Evolutionary conservation across 2,329 filamentous ascomycete genomes (phyloP).

Genomic region (Pestalotiopsis sp.): DNA sequence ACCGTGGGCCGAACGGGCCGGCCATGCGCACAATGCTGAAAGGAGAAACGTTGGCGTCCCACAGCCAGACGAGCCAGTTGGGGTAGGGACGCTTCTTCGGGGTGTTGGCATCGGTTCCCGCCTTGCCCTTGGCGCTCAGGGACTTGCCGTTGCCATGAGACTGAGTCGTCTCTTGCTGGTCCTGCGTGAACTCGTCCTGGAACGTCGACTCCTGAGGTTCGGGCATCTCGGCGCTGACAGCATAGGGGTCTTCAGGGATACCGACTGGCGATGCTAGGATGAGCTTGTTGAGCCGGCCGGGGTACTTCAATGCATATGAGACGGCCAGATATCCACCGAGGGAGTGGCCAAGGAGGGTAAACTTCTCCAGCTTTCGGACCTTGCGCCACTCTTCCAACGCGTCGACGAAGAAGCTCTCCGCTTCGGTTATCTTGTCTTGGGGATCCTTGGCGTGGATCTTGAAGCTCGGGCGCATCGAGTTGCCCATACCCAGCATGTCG

Average conservation of each 20-base stretch:
- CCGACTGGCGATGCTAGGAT: conserved; percentile 94
- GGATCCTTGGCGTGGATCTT: conserved; percentile 81
- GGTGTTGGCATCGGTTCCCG: conserved; percentile 32
- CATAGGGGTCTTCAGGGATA: conserved; percentile 92
- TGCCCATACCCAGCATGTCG: conserved; percentile 95
- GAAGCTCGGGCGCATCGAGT: conserved; percentile 83
- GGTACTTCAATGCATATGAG: conserved; percentile 95
- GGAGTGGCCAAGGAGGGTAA: conserved; percentile 91
- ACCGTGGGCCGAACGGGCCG: conserved; percentile 85
- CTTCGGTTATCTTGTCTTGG: conserved; percentile 80
- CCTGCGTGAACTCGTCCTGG: conserved; percentile 77
- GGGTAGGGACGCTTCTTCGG: conserved; percentile 63
- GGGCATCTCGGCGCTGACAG: conserved; percentile 78
- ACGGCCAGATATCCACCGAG: conserved; percentile 94
- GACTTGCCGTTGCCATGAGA: conserved; percentile 36
- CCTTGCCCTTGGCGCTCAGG: conserved; percentile 39
- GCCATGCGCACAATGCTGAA: conserved; percentile 89
- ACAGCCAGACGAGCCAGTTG: conserved; percentile 88
- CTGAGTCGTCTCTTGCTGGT: conserved; percentile 54
- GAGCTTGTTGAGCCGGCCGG: conserved; percentile 90
- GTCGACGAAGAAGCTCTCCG: conserved; percentile 95
- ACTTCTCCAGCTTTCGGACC: conserved; percentile 85
- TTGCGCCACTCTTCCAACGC: conserved; percentile 95
- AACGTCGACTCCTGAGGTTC: conserved; percentile 75
- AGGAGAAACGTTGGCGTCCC: conserved; percentile 96